These are phyloP conservation scores for Eucalyptus shirleyi DNA, from an alignment of 345 rosid species.

Conservation along the genomic window DNA sequence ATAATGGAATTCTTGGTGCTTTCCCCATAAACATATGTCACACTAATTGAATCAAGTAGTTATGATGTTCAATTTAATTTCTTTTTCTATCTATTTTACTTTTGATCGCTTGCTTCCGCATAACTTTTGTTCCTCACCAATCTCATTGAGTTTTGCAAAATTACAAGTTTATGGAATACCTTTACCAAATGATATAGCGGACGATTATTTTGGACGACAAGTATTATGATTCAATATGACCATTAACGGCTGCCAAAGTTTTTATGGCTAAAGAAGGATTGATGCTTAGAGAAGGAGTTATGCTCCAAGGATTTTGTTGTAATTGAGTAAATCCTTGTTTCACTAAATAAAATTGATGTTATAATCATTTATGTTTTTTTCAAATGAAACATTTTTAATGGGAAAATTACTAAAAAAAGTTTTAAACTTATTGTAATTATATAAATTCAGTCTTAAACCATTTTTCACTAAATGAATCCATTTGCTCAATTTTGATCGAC, in stretches of 20 bases:
- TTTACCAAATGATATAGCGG: background rate
- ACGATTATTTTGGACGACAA: background rate
- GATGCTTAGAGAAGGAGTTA: background rate
- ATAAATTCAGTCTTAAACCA: no score
- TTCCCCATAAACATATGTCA: accelerated
- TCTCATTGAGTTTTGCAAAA: background rate
- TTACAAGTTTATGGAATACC: background rate
- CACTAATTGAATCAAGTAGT: no score
- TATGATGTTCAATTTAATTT: background rate
- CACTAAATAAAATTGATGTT: no score
- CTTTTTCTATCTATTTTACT: background rate
- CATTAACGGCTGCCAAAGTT: background rate
- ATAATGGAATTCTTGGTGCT: background rate
- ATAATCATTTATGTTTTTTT: no score
- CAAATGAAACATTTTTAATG: background rate
- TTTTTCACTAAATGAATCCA: no score
- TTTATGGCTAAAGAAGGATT: background rate
- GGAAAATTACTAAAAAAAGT: no score
- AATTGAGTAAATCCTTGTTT: no score
- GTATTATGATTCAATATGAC: background rate
- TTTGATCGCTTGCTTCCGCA: background rate
- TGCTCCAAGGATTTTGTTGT: background rate
- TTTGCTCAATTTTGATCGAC: no score
- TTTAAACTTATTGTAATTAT: no score
- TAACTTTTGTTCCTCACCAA: background rate